Conservation (phyloP, 768 basidiomycete genomes). For the Obba rivulosa region DNA sequence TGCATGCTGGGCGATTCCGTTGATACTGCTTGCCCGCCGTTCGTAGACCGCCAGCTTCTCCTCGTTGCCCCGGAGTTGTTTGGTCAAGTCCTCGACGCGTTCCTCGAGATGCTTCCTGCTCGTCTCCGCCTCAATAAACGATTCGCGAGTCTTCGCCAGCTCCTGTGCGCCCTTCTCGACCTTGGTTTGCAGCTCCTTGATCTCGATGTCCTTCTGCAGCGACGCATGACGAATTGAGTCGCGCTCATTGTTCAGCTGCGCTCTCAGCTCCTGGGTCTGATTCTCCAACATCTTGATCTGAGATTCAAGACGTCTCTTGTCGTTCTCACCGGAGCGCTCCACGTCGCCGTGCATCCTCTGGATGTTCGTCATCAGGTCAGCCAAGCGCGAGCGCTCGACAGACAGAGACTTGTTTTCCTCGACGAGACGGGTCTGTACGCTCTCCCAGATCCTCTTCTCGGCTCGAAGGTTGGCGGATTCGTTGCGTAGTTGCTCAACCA, state of each 20-base stretch:
- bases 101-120: slow-evolving; percentile 77
- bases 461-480: slow-evolving; percentile 86
- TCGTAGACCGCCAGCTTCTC: slow-evolving; percentile 89
- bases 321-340: slow-evolving; percentile 78
- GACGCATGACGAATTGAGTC: slow-evolving; percentile 69
- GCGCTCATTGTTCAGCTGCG: slow-evolving; percentile 67
- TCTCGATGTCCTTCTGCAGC: slow-evolving; percentile 76
- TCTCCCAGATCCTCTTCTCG: slow-evolving; percentile 94
- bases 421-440: slow-evolving; percentile 71
- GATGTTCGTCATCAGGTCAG: slow-evolving; percentile 84
- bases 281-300: slow-evolving; percentile 73
- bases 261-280: slow-evolving; percentile 76
- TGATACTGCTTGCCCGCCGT: slow-evolving; percentile 40
- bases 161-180: slow-evolving; percentile 68
- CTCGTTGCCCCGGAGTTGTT: slow-evolving; percentile 66
- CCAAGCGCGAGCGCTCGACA: slow-evolving; percentile 77
- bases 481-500: slow-evolving; percentile 73
- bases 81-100: slow-evolving; percentile 54
- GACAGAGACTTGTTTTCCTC: slow-evolving; percentile 81
- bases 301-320: slow-evolving; percentile 73
- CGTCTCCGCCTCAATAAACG: slow-evolving; percentile 66
- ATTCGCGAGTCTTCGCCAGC: slow-evolving; percentile 62
- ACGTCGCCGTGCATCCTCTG: slow-evolving; percentile 89
- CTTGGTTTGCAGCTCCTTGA: slow-evolving; percentile 65
- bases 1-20: slow-evolving; percentile 26